Evolutionary conservation across 140 eudicot species (phyloP), one percentile per base, ranked within the genome.

Genomic region (Senecio squalidus): DNA sequence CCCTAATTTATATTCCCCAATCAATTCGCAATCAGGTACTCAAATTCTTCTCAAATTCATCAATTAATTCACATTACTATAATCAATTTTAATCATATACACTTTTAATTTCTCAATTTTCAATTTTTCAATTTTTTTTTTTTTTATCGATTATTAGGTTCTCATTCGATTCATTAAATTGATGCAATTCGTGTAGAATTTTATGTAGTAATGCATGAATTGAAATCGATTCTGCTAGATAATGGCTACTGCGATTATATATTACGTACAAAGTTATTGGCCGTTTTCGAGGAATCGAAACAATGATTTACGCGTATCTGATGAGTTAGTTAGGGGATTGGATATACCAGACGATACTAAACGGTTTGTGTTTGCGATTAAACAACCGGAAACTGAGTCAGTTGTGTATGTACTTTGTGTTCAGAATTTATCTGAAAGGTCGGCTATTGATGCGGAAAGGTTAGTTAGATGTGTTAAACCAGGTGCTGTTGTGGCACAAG

Each of bases 381-480:
- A 65, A 1, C 89, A 81, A 30, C 86, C 92, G 0, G 95, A 84
- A 53, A 71, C 88, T 2, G 38, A 58, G 68, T 69, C 85, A 23
- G 85, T 82, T n/a, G 62, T 92, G 9, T 92, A 92, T 51, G 45
- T 92, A 21, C 71, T 92, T 8, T 77, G 86, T 62, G 93, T 70
- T 38, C 98, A 88, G 76, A 84, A 92, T 67, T 74, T 92, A 13
- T 92, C 98, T 2, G 95, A 84, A 74, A 77, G 89, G 62, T 92
- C 96, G 0, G 81, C 79, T 34, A 9, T 62, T 24, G 96, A 92
- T 76, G 83, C 75, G n/a, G 93, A 88, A 64, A 69, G 72, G 71
- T 52, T 92, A 33, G 72, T 87, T 20, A 79, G 89, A 41, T 78
- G 77, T 66, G 80, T 87, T 64, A 77, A 62, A 24, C 98, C 98